Conservation (phyloP, 305 asterid genomes). For the Fraxinus latifolia region DNA sequence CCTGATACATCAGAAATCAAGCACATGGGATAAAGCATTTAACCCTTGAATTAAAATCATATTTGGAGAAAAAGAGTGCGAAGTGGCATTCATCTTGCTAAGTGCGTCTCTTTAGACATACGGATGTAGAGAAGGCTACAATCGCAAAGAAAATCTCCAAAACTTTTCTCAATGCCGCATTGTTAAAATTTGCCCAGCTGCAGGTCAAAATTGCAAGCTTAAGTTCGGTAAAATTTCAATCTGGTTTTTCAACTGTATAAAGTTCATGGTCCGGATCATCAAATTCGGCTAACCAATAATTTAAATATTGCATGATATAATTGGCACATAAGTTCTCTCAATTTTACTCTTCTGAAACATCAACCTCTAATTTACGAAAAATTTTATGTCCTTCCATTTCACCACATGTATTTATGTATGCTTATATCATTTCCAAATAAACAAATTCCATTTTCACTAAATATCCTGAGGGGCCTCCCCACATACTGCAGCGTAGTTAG, state of each 20-base stretch:
- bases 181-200: neutral
- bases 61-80: neutral
- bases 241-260: neutral
- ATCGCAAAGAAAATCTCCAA: neutral
- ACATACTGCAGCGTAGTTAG: neutral
- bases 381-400: neutral
- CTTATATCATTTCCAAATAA: neutral
- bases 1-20: neutral
- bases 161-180: neutral
- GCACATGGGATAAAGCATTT: neutral
- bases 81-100: neutral
- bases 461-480: neutral
- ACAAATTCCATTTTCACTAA: neutral
- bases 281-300: neutral
- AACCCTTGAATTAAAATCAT: neutral
- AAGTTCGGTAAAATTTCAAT: neutral
- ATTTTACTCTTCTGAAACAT: neutral
- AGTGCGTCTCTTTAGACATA: neutral
- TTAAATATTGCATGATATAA: neutral
- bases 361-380: neutral
- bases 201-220: neutral
- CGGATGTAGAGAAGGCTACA: neutral
- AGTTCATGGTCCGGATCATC: neutral
- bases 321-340: neutral
- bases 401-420: neutral